phyloP scores from a whole-genome alignment of 148 eudicot species.

The Cornus florida region DNA sequence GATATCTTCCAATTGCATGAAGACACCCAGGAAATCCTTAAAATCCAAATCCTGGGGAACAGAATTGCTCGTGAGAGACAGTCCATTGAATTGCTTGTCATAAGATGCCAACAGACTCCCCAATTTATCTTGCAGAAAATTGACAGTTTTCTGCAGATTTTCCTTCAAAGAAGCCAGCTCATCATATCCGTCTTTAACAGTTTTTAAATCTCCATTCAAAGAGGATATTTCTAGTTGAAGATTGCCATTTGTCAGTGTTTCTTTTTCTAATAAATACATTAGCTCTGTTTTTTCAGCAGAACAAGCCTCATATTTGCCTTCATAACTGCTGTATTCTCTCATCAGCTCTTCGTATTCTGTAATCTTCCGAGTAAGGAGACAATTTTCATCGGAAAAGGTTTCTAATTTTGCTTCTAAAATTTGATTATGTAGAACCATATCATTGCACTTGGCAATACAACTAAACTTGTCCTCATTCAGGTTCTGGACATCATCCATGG shows the following conservation, averaged over 20 bases:
- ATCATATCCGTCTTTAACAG: conserved; percentile 30
- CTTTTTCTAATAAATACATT: conserved; percentile 39
- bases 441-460: conserved; percentile 43
- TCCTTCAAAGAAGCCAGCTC: conserved; percentile 45
- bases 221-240: conserved; percentile 42
- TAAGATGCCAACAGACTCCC: conserved; percentile 41
- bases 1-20: conserved; percentile 50
- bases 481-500: conserved; percentile 43
- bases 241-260: conserved; percentile 33
- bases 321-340: conserved; percentile 40
- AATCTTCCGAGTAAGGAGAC: conserved; percentile 44
- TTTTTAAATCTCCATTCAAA: conserved; percentile 51
- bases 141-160: conserved; percentile 41
- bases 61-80: conserved; percentile 12
- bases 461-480: conserved; percentile 46
- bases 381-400: conserved; percentile 49
- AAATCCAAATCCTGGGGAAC: conserved; percentile 23
- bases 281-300: conserved; percentile 53
- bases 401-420: conserved; percentile 50
- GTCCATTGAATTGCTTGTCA: conserved; percentile 24
- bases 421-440: conserved; percentile 55
- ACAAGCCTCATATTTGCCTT: conserved; percentile 56
- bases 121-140: conserved; percentile 48
- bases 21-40: conserved; percentile 25
- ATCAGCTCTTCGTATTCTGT: conserved; percentile 50